Evolutionary conservation across 805 yeast species (phyloP).

Genomic region (Saccharomycopsis babjevae): DNA sequence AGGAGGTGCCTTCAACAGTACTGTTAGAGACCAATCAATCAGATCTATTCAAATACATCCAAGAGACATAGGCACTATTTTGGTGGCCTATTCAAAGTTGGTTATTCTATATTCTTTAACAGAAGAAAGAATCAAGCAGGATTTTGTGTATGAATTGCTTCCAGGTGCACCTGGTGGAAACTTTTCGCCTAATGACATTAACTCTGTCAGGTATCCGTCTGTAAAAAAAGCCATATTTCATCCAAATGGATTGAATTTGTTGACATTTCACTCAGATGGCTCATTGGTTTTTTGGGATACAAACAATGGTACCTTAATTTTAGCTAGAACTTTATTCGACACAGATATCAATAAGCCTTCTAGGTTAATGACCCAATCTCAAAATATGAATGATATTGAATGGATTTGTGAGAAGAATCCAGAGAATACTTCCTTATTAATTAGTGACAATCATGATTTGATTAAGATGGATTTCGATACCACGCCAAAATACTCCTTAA

Average conservation of each 20-base stretch:
- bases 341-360: constrained; percentile 47
- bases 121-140: constrained; percentile 41
- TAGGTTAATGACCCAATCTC: constrained; percentile 18
- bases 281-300: constrained; percentile 91
- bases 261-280: constrained; percentile 74
- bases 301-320: constrained; percentile 57
- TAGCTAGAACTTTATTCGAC: constrained; percentile 65
- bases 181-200: constrained; percentile 21
- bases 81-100: constrained; percentile 61
- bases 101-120: constrained; percentile 59
- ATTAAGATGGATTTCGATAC: constrained; percentile 65
- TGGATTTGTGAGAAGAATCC: constrained; percentile 82
- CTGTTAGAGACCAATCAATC: constrained; percentile 35
- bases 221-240: constrained; percentile 61
- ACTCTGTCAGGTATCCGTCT: constrained; percentile 31
- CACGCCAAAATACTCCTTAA: constrained; percentile 68
- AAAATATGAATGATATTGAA: constrained; percentile 28
- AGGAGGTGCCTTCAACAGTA: constrained; percentile 21
- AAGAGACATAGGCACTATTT: constrained; percentile 69
- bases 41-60: constrained; percentile 72
- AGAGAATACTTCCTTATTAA: constrained; percentile 62
- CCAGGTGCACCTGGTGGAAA: constrained; percentile 69
- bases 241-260: constrained; percentile 82
- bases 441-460: constrained; percentile 43
- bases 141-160: constrained; percentile 52